Percentiles rank a stretch among this genome's conserved stretches.
phyloP scores from a whole-genome alignment of 148 eudicot genomes.

The Nepenthes gracilis region DNA sequence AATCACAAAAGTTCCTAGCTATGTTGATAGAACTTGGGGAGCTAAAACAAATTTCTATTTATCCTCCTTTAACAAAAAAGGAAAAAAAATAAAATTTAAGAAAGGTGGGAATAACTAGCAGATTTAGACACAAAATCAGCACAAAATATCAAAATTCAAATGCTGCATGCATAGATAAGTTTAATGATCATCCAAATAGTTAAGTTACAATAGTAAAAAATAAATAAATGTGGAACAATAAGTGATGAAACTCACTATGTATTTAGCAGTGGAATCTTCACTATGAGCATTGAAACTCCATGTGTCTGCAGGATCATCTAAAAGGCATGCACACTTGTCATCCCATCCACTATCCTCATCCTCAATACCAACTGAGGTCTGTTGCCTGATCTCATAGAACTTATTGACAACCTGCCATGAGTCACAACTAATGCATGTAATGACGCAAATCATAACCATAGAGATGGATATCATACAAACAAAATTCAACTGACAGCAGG shows the following conservation, averaged over 20 bases:
- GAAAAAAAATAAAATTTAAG: too few species aligned
- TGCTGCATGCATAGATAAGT: too few species aligned
- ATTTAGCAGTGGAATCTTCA: slow-evolving; percentile 54
- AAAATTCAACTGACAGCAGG: background rate
- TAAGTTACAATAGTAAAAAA: background rate
- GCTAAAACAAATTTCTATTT: too few species aligned
- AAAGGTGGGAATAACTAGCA: too few species aligned
- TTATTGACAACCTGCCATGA: slow-evolving; percentile 50
- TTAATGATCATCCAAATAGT: background rate
- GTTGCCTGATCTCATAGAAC: slow-evolving; percentile 61
- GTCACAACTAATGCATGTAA: background rate
- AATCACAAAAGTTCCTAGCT: too few species aligned
- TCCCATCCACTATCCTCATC: slow-evolving; percentile 27
- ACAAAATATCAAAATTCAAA: too few species aligned
- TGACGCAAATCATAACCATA: slow-evolving; percentile 4
- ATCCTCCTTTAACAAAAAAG: too few species aligned
- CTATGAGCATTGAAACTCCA: slow-evolving; percentile 66
- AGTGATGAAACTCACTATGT: slow-evolving; percentile 50
- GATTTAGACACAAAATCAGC: too few species aligned
- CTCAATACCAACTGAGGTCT: slow-evolving; percentile 17
- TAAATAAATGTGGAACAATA: background rate
- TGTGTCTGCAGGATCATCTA: slow-evolving; percentile 50
- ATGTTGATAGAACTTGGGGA: too few species aligned
- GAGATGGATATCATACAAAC: background rate
- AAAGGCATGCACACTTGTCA: slow-evolving; percentile 58